Conservation (phyloP, 306 rosid genomes). For the Hippophae tibetana region DNA sequence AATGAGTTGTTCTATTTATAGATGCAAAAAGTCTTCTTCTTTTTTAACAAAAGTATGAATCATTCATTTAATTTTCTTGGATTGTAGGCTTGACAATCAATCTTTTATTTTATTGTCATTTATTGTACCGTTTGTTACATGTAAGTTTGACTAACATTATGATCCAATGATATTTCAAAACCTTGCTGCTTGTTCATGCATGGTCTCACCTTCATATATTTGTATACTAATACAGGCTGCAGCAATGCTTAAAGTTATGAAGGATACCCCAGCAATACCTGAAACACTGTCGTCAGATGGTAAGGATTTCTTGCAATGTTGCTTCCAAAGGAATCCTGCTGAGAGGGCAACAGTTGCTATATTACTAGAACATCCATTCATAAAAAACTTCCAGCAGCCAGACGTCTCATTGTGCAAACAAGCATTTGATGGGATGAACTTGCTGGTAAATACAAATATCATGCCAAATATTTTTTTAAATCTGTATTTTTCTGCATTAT, state of each 20-base stretch:
- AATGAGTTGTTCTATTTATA: too few relatives aligned
- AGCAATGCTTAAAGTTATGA: constrained; percentile 92
- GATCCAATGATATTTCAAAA: not conserved
- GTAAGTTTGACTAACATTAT: not conserved
- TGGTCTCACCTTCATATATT: constrained; percentile 13
- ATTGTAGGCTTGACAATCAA: too few relatives aligned
- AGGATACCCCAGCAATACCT: constrained; percentile 75
- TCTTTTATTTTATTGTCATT: too few relatives aligned
- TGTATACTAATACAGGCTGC: constrained; percentile 64
- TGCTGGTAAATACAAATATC: constrained; percentile 30
- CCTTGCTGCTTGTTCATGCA: too few relatives aligned
- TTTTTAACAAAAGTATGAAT: too few relatives aligned
- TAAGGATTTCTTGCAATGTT: constrained; percentile 71
- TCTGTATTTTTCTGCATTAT: constrained; percentile 9
- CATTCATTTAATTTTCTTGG: too few relatives aligned
- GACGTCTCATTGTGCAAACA: constrained; percentile 37
- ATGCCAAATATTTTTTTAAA: constrained; percentile 3
- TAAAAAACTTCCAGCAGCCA: constrained; percentile 40
- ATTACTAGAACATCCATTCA: constrained; percentile 72
- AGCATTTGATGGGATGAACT: constrained; percentile 25
- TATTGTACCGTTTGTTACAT: too few relatives aligned
- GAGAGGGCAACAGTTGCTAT: constrained; percentile 60
- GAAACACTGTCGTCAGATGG: constrained; percentile 73
- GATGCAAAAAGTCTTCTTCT: too few relatives aligned
- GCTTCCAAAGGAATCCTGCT: constrained; percentile 92